These are phyloP conservation scores for Rubia occidens DNA, from an alignment of 305 asterid species.

Conservation along the genomic window DNA sequence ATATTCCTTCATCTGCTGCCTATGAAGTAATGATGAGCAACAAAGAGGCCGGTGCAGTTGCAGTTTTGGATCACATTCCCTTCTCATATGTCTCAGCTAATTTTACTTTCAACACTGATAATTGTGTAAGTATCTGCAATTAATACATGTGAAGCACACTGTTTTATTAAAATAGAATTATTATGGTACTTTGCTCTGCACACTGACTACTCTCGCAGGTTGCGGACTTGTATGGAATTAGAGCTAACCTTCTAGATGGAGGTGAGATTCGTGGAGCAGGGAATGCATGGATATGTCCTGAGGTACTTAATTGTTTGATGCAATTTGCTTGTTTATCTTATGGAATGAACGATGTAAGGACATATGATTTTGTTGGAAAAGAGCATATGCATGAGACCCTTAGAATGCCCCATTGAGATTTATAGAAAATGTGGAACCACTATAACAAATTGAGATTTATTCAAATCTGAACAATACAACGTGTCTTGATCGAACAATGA, in stretches of 20 bases:
- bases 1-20: conserved; percentile 65
- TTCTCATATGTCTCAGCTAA: conserved; percentile 90
- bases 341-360: conserved; percentile 10
- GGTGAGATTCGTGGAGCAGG: conserved; percentile 99
- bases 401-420: background rate
- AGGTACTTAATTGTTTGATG: conserved; percentile 46
- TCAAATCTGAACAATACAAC: background rate
- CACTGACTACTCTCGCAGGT: conserved; percentile 47
- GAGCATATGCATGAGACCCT: background rate
- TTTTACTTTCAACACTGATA: conserved; percentile 94
- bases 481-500: background rate
- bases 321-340: conserved; percentile 19
- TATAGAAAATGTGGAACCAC: background rate
- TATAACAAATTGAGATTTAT: background rate
- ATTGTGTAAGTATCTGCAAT: conserved; percentile 60
- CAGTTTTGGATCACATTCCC: conserved; percentile 92
- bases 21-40: conserved; percentile 76
- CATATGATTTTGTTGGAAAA: background rate
- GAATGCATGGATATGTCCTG: conserved; percentile 99
- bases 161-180: background rate
- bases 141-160: conserved; percentile 14
- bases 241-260: conserved; percentile 97
- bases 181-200: background rate
- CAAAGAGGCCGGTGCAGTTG: conserved; percentile 98
- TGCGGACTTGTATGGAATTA: conserved; percentile 96